These are phyloP conservation scores for Rosa hybrid DNA, from an alignment of 331 rosid genomes.

Conservation along the genomic window DNA sequence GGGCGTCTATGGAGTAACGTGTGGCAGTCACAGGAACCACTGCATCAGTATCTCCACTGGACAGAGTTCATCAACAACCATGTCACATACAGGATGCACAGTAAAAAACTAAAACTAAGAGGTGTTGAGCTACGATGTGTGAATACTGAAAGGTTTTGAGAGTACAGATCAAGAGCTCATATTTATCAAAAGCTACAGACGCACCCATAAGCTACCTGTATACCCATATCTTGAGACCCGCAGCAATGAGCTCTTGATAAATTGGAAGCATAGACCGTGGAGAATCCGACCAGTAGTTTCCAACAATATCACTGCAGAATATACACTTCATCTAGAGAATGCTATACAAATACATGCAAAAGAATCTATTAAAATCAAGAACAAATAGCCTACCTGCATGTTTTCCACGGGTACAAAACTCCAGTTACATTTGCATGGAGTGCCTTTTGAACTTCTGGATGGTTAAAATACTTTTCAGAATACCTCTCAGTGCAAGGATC, in stretches of 20 bases:
- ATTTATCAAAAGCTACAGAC: no score
- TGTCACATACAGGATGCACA: conserved; percentile 11
- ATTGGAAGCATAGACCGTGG: conserved; percentile 92
- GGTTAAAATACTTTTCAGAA: conserved; percentile 72
- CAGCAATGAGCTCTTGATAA: conserved; percentile 76
- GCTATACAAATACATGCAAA: conserved; percentile 12
- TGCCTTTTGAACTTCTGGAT: conserved; percentile 89
- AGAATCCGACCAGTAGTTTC: conserved; percentile 86
- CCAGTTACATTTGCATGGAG: conserved; percentile 85
- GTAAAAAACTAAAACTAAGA: background rate
- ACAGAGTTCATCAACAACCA: conserved; percentile 23
- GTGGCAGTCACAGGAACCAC: conserved; percentile 92
- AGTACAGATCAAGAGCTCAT: no score
- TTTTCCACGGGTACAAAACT: conserved; percentile 73
- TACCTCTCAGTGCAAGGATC: conserved; percentile 91
- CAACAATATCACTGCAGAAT: conserved; percentile 64
- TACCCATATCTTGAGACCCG: conserved; percentile 79
- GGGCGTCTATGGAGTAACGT: conserved; percentile 80
- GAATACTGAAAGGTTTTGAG: no score
- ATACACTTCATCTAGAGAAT: conserved; percentile 15
- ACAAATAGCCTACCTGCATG: conserved; percentile 66
- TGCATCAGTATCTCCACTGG: conserved; percentile 91
- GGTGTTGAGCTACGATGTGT: no score
- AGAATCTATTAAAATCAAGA: conserved; percentile 11
- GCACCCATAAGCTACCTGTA: conserved; percentile 54